Evolutionary conservation across 257 asterid genomes (phyloP).

Genomic region (Echites panduratus): DNA sequence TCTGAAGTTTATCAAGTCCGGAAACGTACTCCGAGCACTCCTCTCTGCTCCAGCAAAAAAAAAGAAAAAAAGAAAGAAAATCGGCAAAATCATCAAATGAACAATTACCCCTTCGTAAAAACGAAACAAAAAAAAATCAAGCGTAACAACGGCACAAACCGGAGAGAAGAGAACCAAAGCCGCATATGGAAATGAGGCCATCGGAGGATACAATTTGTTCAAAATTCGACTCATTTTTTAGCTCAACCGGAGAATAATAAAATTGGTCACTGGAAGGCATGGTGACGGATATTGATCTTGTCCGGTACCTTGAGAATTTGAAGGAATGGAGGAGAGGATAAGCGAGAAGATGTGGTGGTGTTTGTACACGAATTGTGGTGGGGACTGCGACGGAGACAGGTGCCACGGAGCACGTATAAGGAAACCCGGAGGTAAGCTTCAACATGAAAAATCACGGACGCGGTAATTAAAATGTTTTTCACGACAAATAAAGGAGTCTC

Average conservation of each 20-base stretch:
- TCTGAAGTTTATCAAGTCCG: conserved; percentile 83
- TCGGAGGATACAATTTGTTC: conserved; percentile 68
- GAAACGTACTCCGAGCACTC: conserved; percentile 97
- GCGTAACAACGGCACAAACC: conserved; percentile 38
- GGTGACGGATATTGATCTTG: not conserved
- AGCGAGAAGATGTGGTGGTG: not conserved
- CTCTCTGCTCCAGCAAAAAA: conserved; percentile 52
- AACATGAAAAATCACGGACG: conserved; percentile 7
- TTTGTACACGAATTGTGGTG: not conserved
- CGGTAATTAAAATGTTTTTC: not conserved
- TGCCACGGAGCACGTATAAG: not conserved
- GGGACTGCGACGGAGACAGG: not conserved
- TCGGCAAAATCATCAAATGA: not conserved
- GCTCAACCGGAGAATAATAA: conserved; percentile 34
- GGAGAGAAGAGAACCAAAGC: conserved; percentile 95
- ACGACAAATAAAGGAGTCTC: not conserved
- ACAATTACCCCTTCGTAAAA: not conserved
- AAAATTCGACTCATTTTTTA: conserved; percentile 58
- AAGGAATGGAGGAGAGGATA: not conserved
- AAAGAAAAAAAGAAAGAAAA: too few relatives aligned
- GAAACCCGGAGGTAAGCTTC: not conserved
- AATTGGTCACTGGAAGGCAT: conserved; percentile 22
- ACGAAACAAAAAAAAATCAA: not conserved
- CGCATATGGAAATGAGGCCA: conserved; percentile 73
- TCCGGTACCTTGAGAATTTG: not conserved